Evolutionary conservation across 495 filamentous ascomycete genomes (phyloP).

Genomic region (Annulohypoxylon maeteangense): DNA sequence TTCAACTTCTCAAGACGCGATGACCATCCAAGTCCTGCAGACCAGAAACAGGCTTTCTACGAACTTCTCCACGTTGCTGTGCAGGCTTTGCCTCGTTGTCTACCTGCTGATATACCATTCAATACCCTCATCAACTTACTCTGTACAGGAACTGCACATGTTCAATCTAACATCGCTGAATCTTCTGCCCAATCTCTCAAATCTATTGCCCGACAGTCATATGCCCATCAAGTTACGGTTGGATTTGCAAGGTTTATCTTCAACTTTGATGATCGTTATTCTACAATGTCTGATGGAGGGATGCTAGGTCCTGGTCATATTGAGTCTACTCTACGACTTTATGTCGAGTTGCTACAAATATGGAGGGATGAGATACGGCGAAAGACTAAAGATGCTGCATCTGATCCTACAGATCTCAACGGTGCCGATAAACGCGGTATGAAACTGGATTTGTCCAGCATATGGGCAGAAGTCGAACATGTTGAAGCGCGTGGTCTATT

Average conservation of each 20-base stretch:
- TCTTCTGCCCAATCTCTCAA: constrained; percentile 94
- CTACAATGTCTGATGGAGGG: constrained; percentile 97
- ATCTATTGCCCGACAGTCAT: constrained; percentile 90
- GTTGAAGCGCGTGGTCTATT: constrained; percentile 98
- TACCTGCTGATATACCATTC: constrained; percentile 90
- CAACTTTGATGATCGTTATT: constrained; percentile 95
- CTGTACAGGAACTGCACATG: constrained; percentile 96
- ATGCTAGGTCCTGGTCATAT: constrained; percentile 96
- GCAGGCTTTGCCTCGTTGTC: constrained; percentile 90
- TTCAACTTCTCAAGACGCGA: constrained; percentile 89
- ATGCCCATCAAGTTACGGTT: constrained; percentile 95
- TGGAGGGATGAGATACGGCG: constrained; percentile 97
- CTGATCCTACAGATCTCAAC: constrained; percentile 69
- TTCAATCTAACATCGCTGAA: constrained; percentile 88
- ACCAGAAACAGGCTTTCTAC: constrained; percentile 95
- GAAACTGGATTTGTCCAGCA: constrained; percentile 85
- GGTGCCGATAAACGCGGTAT: constrained; percentile 68
- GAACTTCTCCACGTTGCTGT: constrained; percentile 95
- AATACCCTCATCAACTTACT: constrained; percentile 94
- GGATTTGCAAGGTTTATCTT: constrained; percentile 98
- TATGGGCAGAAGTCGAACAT: constrained; percentile 93
- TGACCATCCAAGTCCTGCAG: constrained; percentile 75
- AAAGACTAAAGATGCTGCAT: constrained; percentile 78
- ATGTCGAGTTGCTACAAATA: constrained; percentile 91
- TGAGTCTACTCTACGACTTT: constrained; percentile 90